phyloP scores from a whole-genome alignment of 2,329 filamentous ascomycete species.

The Microcera coccophila region DNA sequence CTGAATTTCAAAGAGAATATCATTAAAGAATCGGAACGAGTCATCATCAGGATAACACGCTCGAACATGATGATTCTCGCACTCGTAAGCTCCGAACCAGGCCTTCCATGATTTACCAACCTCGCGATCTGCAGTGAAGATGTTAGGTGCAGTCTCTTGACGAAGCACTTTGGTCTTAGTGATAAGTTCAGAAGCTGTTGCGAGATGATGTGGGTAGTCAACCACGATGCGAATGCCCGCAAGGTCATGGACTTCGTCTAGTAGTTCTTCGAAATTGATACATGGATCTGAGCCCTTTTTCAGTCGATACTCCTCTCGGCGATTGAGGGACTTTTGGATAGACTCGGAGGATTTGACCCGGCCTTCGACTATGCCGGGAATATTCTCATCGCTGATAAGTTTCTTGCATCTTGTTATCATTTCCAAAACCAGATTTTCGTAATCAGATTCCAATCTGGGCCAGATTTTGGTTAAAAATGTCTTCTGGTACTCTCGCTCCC shows the following conservation, averaged over 20 bases:
- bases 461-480: no score
- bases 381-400: no score
- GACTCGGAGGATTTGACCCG: neutral
- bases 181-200: conserved; percentile 4
- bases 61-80: conserved; percentile 8
- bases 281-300: neutral
- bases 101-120: conserved; percentile 7
- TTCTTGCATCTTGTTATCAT: no score
- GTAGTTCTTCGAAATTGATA: conserved; percentile 1
- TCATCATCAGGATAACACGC: neutral
- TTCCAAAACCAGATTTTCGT: no score
- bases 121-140: conserved; percentile 6
- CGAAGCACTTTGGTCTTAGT: conserved; percentile 3
- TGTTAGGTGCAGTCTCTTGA: neutral
- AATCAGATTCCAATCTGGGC: no score
- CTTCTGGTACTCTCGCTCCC: no score
- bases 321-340: neutral
- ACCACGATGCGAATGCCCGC: conserved; percentile 10
- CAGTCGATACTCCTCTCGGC: neutral
- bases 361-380: neutral
- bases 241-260: conserved; percentile 10
- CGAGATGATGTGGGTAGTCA: conserved; percentile 6
- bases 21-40: conserved; percentile 1
- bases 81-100: conserved; percentile 12
- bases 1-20: conserved; percentile 12